These are phyloP conservation scores for Copromyces sp. DNA, from an alignment of 495 filamentous ascomycete genomes.

Conservation along the genomic window DNA sequence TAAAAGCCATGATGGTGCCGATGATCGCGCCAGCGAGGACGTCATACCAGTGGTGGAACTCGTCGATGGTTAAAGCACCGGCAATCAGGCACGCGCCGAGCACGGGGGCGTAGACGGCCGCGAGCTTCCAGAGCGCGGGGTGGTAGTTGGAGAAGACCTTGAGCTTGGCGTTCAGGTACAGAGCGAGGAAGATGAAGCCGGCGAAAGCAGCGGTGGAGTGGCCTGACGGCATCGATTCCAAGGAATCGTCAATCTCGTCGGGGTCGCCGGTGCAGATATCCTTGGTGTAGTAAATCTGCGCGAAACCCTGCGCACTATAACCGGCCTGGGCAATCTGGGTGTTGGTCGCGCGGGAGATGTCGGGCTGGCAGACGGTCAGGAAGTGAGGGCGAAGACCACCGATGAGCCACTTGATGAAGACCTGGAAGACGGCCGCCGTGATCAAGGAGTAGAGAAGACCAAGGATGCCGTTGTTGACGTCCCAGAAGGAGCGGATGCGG, in stretches of 20 bases:
- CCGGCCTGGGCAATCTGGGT: conserved; percentile 13
- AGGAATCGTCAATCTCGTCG: conserved; percentile 37
- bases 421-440: conserved; percentile 45
- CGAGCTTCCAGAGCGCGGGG: conserved; percentile 53
- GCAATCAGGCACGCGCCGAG: conserved; percentile 48
- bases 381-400: conserved; percentile 51
- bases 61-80: conserved; percentile 51
- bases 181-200: conserved; percentile 44
- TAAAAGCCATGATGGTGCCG: conserved; percentile 46
- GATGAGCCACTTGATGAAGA: conserved; percentile 47
- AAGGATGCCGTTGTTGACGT: conserved; percentile 51
- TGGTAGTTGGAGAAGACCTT: conserved; percentile 52
- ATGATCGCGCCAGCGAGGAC: conserved; percentile 46
- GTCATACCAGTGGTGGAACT: conserved; percentile 54
- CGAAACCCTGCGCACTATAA: conserved; percentile 26
- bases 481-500: conserved; percentile 55
- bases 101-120: conserved; percentile 46
- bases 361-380: conserved; percentile 46
- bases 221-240: conserved; percentile 52
- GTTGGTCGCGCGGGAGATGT: conserved; percentile 26
- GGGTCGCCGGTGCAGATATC: conserved; percentile 35
- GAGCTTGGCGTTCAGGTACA: conserved; percentile 58
- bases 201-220: conserved; percentile 50
- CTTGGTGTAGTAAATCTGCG: conserved; percentile 37
- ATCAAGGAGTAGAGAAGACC: conserved; percentile 53